Conservation (phyloP, 1,139 yeast species). For the Taiozyma sp. region DNA sequence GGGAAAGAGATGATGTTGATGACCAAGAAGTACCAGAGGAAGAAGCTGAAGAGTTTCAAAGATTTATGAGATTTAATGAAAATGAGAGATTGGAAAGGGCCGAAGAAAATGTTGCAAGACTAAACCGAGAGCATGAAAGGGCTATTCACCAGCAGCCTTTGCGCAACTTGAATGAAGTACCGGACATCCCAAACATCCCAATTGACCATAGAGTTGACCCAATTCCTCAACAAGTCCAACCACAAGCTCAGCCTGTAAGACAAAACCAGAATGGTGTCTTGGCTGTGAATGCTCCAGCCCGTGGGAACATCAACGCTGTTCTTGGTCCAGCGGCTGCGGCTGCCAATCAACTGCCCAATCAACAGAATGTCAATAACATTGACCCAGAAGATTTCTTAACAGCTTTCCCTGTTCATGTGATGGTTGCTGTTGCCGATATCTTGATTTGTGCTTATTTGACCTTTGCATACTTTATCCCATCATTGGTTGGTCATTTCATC, state of each 20-base stretch:
- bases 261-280: not conserved
- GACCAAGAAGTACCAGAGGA: slow-evolving; percentile 4
- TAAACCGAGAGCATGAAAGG: not conserved
- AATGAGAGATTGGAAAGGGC: slow-evolving; percentile 4
- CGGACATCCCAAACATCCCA: slow-evolving; percentile 16
- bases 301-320: not conserved
- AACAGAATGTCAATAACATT: not conserved
- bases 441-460: slow-evolving; percentile 41
- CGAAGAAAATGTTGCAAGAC: not conserved
- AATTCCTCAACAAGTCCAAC: slow-evolving; percentile 3
- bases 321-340: not conserved
- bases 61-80: slow-evolving; percentile 13
- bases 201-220: slow-evolving; percentile 5
- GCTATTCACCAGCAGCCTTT: slow-evolving; percentile 2
- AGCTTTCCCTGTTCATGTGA: slow-evolving; percentile 14
- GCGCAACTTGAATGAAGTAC: slow-evolving; percentile 10
- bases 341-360: slow-evolving; percentile 2
- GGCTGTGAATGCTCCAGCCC: not conserved
- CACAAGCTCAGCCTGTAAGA: slow-evolving; percentile 10
- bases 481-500: slow-evolving; percentile 38
- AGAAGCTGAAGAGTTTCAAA: slow-evolving; percentile 6
- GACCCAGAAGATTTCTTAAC: slow-evolving; percentile 12
- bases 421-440: slow-evolving; percentile 34
- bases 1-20: not conserved
- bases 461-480: slow-evolving; percentile 50